phyloP scores from a whole-genome alignment of 1,284 basidiomycete genomes.

The Prillingera fragicola region DNA sequence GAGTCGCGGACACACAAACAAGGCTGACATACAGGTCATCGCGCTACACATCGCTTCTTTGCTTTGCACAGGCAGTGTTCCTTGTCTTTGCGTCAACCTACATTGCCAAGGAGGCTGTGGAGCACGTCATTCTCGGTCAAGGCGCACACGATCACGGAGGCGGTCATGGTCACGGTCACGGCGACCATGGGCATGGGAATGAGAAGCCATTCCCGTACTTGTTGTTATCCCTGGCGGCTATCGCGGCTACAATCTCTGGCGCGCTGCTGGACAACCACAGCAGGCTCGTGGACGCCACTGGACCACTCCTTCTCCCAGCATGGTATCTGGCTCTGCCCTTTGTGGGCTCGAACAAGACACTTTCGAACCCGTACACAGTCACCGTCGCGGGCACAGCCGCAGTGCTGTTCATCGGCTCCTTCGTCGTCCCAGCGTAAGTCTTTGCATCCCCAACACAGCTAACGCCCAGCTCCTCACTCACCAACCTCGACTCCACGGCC shows the following conservation, averaged over 20 bases:
- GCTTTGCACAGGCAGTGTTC: slow-evolving; percentile 84
- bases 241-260: slow-evolving; percentile 50
- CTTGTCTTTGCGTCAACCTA: slow-evolving; percentile 86
- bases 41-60: slow-evolving; percentile 67
- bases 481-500: slow-evolving; percentile 65
- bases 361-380: slow-evolving; percentile 51
- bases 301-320: slow-evolving; percentile 31
- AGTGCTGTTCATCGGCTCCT: slow-evolving; percentile 41
- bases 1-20: slow-evolving; percentile 33
- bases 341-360: slow-evolving; percentile 19
- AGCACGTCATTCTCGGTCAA: slow-evolving; percentile 64
- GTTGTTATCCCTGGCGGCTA: slow-evolving; percentile 55
- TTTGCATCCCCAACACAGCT: not conserved
- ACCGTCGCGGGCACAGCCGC: slow-evolving; percentile 46
- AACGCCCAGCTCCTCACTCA: slow-evolving; percentile 50
- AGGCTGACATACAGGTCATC: slow-evolving; percentile 54
- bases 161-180: slow-evolving; percentile 50
- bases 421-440: slow-evolving; percentile 54
- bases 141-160: slow-evolving; percentile 49
- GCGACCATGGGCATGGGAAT: slow-evolving; percentile 20
- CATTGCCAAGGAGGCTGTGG: slow-evolving; percentile 86
- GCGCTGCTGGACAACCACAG: slow-evolving; percentile 61
- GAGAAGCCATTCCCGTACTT: slow-evolving; percentile 53
- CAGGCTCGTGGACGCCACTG: slow-evolving; percentile 56
- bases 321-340: slow-evolving; percentile 21